phyloP scores from a whole-genome alignment of 1,284 basidiomycete species.

The Ustilago xerochloae region DNA sequence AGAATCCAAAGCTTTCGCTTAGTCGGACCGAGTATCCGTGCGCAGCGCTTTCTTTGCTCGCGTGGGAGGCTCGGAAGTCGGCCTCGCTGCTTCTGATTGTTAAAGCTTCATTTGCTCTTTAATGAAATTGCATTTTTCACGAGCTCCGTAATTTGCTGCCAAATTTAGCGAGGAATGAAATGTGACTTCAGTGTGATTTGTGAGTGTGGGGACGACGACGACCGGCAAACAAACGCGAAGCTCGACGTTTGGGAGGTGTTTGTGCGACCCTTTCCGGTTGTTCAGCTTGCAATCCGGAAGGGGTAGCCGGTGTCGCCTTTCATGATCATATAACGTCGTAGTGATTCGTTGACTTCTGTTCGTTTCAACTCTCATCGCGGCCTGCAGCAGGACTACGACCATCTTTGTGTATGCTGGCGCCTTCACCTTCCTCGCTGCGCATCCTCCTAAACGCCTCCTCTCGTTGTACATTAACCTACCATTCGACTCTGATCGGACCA shows the following conservation, averaged over 20 bases:
- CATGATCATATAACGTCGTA: background rate
- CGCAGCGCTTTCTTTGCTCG: background rate
- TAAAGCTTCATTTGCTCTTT: slow-evolving; percentile 1
- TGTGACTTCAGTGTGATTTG: no score
- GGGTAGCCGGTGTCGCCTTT: background rate
- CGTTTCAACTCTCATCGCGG: background rate
- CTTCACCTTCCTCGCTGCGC: slow-evolving; percentile 15
- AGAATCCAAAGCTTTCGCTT: slow-evolving; percentile 16
- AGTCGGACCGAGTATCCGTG: slow-evolving; percentile 35
- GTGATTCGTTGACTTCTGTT: background rate
- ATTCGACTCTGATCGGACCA: background rate
- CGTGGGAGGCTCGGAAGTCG: background rate
- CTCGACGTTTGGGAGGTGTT: background rate
- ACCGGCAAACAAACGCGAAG: background rate
- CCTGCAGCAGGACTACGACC: background rate
- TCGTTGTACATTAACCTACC: background rate
- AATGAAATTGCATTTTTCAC: background rate
- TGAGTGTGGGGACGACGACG: background rate
- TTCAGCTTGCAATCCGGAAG: background rate
- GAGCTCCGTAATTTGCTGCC: background rate
- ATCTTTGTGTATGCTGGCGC: slow-evolving; percentile 13
- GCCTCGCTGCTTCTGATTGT: background rate
- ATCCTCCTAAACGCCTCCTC: slow-evolving; percentile 4
- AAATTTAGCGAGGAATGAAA: background rate
- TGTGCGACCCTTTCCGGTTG: slow-evolving; percentile 4